Base-by-base conservation (phyloP, 805 yeast species). In the Ogataea degrootiae region DNA sequence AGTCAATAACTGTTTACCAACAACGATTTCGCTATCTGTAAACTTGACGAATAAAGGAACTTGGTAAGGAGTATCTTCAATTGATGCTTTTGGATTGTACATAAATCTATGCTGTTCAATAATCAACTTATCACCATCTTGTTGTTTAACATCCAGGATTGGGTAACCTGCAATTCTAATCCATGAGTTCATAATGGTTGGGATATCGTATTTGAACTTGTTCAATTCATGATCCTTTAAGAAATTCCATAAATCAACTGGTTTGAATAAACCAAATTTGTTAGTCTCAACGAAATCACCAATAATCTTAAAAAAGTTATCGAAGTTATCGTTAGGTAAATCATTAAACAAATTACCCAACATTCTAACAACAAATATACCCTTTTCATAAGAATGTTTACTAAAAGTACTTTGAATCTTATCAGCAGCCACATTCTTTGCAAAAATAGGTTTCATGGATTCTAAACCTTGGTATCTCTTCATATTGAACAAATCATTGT, bases 21-120 rank as follows among this genome's bases (percentile, higher is more conserved):
- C 50, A 21, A 26, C 31, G 12, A 9, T 9, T 26, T 68, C 59
- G 3, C 66, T 75, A 62, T 62, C 70, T 22, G 41, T 45, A 2
- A 68, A 54, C 42, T 66, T 73, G 35, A 79, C 60, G 3, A 72
- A 62, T 50, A 86, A 61, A 4, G 92, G 91, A 40, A 85, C 67
- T 52, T 82, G 84, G 58, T 70, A 85, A 4, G 85, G 83, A 37
- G 71, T 66, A 55, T 83, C 82, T 59, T 82, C 87, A 35, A 72
- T 54, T 14, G 67, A 56, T 7, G 58, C 53, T 5, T 49, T 37
- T 11, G 47, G 40, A 19, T 60, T 59, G 56, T 60, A 60, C 15
- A 73, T 39, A 47, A 62, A 70, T 37, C 73, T 57, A 49, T 71
- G 74, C 55, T 74, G 78, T 41, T 61, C 71, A 11, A 71, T 50